phyloP scores from a whole-genome alignment of 352 stramenopile genomes.

The Peronospora farinosa region DNA sequence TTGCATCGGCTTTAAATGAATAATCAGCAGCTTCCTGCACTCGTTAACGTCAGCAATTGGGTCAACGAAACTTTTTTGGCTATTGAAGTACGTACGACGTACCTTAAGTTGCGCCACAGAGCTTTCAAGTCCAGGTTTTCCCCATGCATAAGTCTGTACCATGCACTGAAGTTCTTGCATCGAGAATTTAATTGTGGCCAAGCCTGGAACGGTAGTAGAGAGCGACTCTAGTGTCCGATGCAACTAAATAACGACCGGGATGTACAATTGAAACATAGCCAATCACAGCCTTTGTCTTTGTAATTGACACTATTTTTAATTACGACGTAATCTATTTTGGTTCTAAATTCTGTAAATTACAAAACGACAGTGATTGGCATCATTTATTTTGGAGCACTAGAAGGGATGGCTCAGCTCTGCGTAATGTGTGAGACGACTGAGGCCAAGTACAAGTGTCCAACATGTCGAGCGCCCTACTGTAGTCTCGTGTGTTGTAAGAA shows the following conservation, averaged over 20 bases:
- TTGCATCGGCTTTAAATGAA: constrained; percentile 39
- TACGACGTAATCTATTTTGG: no score
- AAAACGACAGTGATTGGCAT: no score
- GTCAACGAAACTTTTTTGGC: neutral
- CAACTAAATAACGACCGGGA: constrained; percentile 8
- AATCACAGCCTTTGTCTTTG: no score
- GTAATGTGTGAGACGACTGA: constrained; percentile 40
- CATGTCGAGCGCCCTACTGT: constrained; percentile 66
- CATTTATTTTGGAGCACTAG: no score
- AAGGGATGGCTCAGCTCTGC: constrained; percentile 46
- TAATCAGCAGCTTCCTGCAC: constrained; percentile 41
- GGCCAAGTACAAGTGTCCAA: constrained; percentile 84
- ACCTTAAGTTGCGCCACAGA: constrained; percentile 87
- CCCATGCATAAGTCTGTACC: constrained; percentile 89
- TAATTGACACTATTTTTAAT: no score
- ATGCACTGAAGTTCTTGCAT: constrained; percentile 82
- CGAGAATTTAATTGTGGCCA: constrained; percentile 15
- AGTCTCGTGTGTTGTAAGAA: constrained; percentile 72
- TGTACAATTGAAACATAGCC: neutral
- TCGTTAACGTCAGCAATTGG: constrained; percentile 4
- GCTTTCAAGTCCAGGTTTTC: constrained; percentile 76
- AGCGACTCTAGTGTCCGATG: constrained; percentile 4
- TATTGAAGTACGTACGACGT: constrained; percentile 2
- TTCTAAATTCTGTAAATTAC: no score
- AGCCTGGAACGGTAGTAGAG: constrained; percentile 9